These are phyloP conservation scores for Aegilops umbellulata DNA, from an alignment of 176 grass and related monocot genomes.

Conservation along the genomic window DNA sequence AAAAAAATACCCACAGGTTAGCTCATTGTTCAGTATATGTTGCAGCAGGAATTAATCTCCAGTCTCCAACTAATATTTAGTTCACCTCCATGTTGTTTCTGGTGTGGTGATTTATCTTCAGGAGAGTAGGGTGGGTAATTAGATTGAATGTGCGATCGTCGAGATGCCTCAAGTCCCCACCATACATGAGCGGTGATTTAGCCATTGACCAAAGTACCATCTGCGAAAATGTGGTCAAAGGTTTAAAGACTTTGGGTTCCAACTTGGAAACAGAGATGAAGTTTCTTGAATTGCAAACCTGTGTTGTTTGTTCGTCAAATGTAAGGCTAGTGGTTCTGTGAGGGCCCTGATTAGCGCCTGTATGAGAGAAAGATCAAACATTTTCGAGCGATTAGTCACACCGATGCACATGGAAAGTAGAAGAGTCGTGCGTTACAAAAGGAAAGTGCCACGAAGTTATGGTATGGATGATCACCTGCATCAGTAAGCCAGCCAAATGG, in stretches of 20 bases:
- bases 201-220: slow-evolving; percentile 92
- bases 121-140: slow-evolving; percentile 75
- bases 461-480: slow-evolving; percentile 44
- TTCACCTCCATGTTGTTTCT: slow-evolving; percentile 78
- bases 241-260: slow-evolving; percentile 2
- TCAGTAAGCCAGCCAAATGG: slow-evolving; percentile 88
- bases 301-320: slow-evolving; percentile 82
- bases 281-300: slow-evolving; percentile 39
- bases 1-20: slow-evolving; percentile 23
- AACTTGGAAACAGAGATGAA: slow-evolving; percentile 8
- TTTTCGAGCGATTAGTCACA: background rate
- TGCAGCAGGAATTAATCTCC: background rate
- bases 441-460: background rate
- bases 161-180: slow-evolving; percentile 86
- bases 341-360: slow-evolving; percentile 62
- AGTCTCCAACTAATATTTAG: background rate
- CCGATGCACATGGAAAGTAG: background rate
- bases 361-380: background rate
- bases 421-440: background rate
- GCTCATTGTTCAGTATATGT: slow-evolving; percentile 3
- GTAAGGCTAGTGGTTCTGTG: slow-evolving; percentile 64
- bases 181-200: slow-evolving; percentile 85
- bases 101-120: slow-evolving; percentile 81
- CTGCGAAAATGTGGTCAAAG: slow-evolving; percentile 33
- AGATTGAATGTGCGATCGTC: slow-evolving; percentile 50